Conservation (phyloP, 495 filamentous ascomycete genomes). For the Trichoderma orchidacearum region DNA sequence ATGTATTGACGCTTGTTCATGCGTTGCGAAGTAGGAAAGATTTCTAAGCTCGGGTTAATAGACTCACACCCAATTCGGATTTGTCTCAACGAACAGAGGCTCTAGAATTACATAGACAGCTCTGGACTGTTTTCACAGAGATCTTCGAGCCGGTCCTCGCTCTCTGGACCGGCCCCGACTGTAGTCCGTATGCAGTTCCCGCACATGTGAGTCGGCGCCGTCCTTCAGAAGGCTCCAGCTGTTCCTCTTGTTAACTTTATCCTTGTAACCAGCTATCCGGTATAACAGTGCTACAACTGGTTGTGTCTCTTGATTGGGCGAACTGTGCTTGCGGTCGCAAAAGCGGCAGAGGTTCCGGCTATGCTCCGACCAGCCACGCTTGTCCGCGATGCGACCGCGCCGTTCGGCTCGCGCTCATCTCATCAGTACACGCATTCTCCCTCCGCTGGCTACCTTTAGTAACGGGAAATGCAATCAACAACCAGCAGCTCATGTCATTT, state of each 20-base stretch:
- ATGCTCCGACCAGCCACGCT: not conserved
- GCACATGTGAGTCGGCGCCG: not conserved
- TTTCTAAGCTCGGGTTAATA: not conserved
- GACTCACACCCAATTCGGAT: not conserved
- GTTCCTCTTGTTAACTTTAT: too few relatives aligned
- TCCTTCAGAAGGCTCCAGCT: too few relatives aligned
- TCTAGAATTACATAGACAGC: not conserved
- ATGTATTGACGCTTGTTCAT: not conserved
- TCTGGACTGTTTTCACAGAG: not conserved
- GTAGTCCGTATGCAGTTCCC: not conserved
- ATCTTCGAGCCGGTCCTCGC: not conserved
- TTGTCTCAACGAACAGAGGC: not conserved
- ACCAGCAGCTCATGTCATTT: not conserved
- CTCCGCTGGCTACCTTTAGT: not conserved
- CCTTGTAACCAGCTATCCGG: too few relatives aligned
- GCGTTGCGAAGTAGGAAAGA: not conserved
- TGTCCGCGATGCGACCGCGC: not conserved
- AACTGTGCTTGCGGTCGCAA: not conserved
- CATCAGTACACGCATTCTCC: not conserved
- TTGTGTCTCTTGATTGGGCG: not conserved
- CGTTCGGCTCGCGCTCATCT: not conserved
- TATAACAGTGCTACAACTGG: not conserved
- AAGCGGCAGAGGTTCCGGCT: too few relatives aligned
- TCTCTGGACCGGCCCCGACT: not conserved
- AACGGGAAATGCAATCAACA: not conserved